These are phyloP conservation scores for Cladorrhinum sp. DNA, from an alignment of 2,329 filamentous ascomycete species.

Conservation along the genomic window DNA sequence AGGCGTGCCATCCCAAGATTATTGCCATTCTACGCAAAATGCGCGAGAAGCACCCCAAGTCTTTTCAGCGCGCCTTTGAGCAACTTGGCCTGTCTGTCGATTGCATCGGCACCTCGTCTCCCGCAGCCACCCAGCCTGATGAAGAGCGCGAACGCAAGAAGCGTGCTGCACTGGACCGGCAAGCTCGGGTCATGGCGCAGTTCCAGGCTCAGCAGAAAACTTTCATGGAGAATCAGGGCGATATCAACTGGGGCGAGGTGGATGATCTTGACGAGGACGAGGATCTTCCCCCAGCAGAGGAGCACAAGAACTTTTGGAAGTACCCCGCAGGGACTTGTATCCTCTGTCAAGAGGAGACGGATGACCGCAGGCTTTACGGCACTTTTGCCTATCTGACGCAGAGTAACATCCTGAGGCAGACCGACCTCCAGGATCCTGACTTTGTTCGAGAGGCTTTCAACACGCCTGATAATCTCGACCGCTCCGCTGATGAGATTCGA, in stretches of 20 bases:
- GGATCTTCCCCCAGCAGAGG: constrained; percentile 53
- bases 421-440: constrained; percentile 75
- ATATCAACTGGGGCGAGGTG: constrained; percentile 83
- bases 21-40: constrained; percentile 78
- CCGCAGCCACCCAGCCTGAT: constrained; percentile 64
- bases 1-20: constrained; percentile 81
- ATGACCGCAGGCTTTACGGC: constrained; percentile 83
- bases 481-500: constrained; percentile 75
- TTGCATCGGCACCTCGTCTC: constrained; percentile 76
- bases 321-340: constrained; percentile 94
- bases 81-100: constrained; percentile 67
- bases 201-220: constrained; percentile 97
- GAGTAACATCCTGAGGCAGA: constrained; percentile 82
- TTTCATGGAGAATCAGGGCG: constrained; percentile 85
- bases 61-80: constrained; percentile 67
- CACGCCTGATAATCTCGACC: constrained; percentile 78
- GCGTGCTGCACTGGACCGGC: constrained; percentile 81
- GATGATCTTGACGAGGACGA: constrained; percentile 74
- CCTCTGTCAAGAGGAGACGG: constrained; percentile 92
- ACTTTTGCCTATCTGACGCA: constrained; percentile 88
- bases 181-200: constrained; percentile 94
- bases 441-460: constrained; percentile 79
- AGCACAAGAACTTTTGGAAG: constrained; percentile 75
- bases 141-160: constrained; percentile 82
- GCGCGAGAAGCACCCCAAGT: constrained; percentile 73